These are phyloP conservation scores for Brachypodium distachyon DNA, from an alignment of 202 grass and related monocot genomes.

Conservation along the genomic window DNA sequence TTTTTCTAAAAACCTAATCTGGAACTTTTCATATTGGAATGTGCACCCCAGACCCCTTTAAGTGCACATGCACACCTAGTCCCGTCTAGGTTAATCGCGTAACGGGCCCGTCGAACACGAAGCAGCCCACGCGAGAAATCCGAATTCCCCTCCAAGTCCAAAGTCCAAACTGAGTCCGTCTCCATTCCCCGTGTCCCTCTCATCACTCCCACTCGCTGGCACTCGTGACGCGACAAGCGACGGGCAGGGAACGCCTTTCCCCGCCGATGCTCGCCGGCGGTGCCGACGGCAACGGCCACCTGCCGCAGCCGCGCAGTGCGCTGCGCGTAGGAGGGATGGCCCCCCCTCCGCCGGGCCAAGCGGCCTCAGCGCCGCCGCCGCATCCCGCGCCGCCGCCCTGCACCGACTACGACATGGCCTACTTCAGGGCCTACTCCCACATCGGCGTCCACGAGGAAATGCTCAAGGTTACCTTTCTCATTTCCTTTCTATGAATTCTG, in stretches of 20 bases:
- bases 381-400: slow-evolving; percentile 48
- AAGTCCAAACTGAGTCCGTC: background rate
- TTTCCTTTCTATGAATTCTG: background rate
- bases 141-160: no score
- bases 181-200: background rate
- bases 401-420: slow-evolving; percentile 84
- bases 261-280: slow-evolving; percentile 27
- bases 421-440: slow-evolving; percentile 93
- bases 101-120: background rate
- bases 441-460: slow-evolving; percentile 94
- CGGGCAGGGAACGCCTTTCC: background rate
- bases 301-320: slow-evolving; percentile 36
- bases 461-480: slow-evolving; percentile 59
- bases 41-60: no score
- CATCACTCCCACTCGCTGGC: slow-evolving; percentile 4
- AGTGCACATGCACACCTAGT: no score
- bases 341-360: background rate
- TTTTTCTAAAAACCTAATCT: no score
- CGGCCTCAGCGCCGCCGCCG: background rate
- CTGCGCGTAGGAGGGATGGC: slow-evolving; percentile 22
- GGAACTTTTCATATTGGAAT: no score
- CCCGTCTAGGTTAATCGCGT: no score
- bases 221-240: background rate
- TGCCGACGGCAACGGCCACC: slow-evolving; percentile 29
- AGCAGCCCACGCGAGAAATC: background rate